phyloP scores from a whole-genome alignment of 2,329 filamentous ascomycete genomes.

The Hymenoscyphus linearis region DNA sequence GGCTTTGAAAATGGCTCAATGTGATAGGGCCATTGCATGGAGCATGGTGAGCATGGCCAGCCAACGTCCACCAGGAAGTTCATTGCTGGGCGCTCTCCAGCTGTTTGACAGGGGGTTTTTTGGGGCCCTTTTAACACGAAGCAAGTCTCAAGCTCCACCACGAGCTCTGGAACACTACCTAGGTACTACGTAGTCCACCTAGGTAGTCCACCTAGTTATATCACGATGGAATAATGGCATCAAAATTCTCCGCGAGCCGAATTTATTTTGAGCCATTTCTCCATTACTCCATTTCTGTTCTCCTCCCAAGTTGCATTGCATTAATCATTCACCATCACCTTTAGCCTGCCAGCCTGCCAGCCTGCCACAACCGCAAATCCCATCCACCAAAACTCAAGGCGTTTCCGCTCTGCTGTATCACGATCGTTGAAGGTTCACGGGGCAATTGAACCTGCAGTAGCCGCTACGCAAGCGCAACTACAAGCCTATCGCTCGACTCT shows the following conservation, averaged over 20 bases:
- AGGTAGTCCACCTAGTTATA: too few relatives aligned
- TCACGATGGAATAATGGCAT: slow-evolving; percentile 1
- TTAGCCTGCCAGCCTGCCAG: not conserved
- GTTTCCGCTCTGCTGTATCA: not conserved
- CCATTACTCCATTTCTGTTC: too few relatives aligned
- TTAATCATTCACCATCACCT: not conserved
- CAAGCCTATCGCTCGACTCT: too few relatives aligned
- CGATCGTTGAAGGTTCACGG: slow-evolving; percentile 5
- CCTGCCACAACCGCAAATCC: not conserved
- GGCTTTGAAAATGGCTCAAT: slow-evolving; percentile 1
- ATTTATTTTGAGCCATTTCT: slow-evolving; percentile 1
- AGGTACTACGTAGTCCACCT: too few relatives aligned
- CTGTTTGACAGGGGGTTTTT: not conserved
- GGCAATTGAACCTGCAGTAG: slow-evolving; percentile 13
- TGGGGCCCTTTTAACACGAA: not conserved
- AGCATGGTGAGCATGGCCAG: not conserved
- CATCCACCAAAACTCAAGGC: not conserved
- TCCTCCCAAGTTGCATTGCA: not conserved
- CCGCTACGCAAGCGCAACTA: not conserved
- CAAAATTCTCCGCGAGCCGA: not conserved
- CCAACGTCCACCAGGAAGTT: not conserved
- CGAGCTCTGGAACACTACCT: slow-evolving; percentile 6
- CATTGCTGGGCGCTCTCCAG: too few relatives aligned
- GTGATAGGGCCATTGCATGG: slow-evolving; percentile 1
- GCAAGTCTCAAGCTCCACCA: not conserved